Evolutionary conservation across 495 filamentous ascomycete genomes (phyloP).

Genomic region (Halenospora varia): DNA sequence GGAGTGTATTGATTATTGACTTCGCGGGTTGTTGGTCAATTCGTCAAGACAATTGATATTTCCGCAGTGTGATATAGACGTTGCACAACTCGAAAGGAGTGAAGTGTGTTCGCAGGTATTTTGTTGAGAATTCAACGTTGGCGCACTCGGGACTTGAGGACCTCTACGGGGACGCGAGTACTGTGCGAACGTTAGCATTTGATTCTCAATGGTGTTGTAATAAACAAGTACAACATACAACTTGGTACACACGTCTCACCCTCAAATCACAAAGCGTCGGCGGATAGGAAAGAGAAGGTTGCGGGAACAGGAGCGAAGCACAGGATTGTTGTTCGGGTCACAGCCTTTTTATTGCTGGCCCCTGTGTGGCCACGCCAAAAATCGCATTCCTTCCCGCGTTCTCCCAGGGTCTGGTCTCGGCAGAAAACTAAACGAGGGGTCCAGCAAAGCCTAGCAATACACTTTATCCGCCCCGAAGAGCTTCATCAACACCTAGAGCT

Average conservation of each 20-base stretch:
- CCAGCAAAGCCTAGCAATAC: no score
- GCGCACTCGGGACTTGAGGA: neutral
- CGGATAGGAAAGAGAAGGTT: no score
- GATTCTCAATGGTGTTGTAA: neutral
- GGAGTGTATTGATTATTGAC: neutral
- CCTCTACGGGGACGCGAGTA: neutral
- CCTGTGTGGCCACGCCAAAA: neutral
- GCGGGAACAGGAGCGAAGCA: neutral
- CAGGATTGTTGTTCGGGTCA: neutral
- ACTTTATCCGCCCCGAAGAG: no score
- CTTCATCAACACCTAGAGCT: no score
- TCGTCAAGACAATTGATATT: neutral
- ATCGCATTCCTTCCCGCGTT: no score
- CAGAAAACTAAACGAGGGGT: no score
- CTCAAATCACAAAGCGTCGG: no score
- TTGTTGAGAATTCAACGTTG: constrained; percentile 5
- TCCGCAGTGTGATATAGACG: no score
- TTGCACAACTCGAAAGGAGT: constrained; percentile 1
- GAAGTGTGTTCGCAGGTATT: constrained; percentile 1
- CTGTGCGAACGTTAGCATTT: neutral
- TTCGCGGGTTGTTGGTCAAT: no score
- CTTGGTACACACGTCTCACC: neutral
- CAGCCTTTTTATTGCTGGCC: neutral
- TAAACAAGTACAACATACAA: neutral
- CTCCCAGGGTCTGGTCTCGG: no score